Percentiles rank a stretch among this genome's conserved stretches.
Evolutionary conservation across 306 rosid genomes (phyloP).

Genomic region (Prunus campanulata): DNA sequence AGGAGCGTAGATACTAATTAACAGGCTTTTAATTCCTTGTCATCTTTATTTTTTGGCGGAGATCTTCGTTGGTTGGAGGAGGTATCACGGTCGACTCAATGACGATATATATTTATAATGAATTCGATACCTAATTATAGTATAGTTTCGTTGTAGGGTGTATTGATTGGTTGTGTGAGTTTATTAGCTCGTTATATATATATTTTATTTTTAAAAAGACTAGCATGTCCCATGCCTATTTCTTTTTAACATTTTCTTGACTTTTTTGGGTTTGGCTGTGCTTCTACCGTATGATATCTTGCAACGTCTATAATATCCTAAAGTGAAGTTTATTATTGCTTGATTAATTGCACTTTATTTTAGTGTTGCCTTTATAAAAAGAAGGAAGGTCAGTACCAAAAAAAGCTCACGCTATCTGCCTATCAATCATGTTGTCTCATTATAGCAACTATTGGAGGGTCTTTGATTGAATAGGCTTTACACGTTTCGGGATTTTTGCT

Average conservation of each 20-base stretch:
- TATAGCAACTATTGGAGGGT: not conserved
- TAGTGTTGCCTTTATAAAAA: not conserved
- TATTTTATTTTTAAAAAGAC: not conserved
- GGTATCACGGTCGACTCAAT: too few relatives aligned
- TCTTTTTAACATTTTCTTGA: conserved; percentile 4
- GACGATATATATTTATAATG: too few relatives aligned
- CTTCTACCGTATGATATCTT: not conserved
- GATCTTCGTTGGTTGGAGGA: too few relatives aligned
- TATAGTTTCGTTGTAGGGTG: accelerated
- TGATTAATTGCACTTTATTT: not conserved
- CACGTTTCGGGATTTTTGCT: not conserved
- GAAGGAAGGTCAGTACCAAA: not conserved
- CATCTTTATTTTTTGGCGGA: not conserved
- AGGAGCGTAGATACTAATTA: conserved; percentile 1
- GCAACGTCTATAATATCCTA: not conserved
- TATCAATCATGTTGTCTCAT: conserved; percentile 16
- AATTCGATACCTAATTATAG: too few relatives aligned
- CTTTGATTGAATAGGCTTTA: not conserved
- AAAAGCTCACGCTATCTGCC: conserved; percentile 8
- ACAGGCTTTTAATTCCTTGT: conserved; percentile 3
- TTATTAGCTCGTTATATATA: too few relatives aligned
- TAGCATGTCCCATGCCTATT: conserved; percentile 1
- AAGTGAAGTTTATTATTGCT: not conserved
- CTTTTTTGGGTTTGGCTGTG: not conserved
- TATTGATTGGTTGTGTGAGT: too few relatives aligned